Conservation (phyloP, 2,329 filamentous ascomycete genomes). For the Dothideomycetes sp. region DNA sequence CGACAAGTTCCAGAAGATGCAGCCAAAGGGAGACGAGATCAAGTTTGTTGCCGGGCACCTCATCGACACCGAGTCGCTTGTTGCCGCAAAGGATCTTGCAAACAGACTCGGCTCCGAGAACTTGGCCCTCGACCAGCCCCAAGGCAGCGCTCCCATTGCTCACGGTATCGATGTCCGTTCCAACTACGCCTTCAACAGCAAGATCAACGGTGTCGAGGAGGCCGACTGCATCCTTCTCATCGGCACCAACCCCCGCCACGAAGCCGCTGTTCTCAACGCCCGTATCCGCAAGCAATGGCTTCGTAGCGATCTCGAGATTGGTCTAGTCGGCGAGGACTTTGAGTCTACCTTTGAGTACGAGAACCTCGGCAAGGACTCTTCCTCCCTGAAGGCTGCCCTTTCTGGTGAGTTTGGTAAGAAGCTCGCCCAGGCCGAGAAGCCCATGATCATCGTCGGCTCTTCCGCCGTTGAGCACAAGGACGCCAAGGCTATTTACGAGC, state of each 20-base stretch:
- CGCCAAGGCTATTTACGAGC: conserved; percentile 87
- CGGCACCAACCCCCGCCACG: conserved; percentile 89
- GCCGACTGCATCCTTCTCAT: conserved; percentile 86
- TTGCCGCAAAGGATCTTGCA: conserved; percentile 92
- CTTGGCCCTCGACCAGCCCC: conserved; percentile 80
- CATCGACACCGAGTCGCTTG: conserved; percentile 82
- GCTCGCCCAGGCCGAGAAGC: conserved; percentile 73
- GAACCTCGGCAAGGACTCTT: conserved; percentile 71
- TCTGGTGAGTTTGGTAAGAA: conserved; percentile 87
- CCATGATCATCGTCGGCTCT: conserved; percentile 94
- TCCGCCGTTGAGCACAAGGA: conserved; percentile 84
- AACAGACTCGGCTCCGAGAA: conserved; percentile 97
- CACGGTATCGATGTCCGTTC: conserved; percentile 90
- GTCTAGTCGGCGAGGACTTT: conserved; percentile 80
- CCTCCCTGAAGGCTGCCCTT: conserved; percentile 74
- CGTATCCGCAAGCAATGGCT: conserved; percentile 98
- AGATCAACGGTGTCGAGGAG: conserved; percentile 85
- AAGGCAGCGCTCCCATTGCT: conserved; percentile 70
- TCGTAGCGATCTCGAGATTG: conserved; percentile 86
- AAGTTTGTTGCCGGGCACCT: conserved; percentile 89
- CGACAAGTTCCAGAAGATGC: conserved; percentile 65
- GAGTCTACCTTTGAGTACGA: conserved; percentile 93
- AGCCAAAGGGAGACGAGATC: conserved; percentile 85
- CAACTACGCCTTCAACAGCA: conserved; percentile 96
- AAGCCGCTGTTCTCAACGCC: conserved; percentile 89